Percentiles rank a stretch among this genome's conserved stretches.
phyloP scores from a whole-genome alignment of 129 eudicot species.

The Lactuca saligna region DNA sequence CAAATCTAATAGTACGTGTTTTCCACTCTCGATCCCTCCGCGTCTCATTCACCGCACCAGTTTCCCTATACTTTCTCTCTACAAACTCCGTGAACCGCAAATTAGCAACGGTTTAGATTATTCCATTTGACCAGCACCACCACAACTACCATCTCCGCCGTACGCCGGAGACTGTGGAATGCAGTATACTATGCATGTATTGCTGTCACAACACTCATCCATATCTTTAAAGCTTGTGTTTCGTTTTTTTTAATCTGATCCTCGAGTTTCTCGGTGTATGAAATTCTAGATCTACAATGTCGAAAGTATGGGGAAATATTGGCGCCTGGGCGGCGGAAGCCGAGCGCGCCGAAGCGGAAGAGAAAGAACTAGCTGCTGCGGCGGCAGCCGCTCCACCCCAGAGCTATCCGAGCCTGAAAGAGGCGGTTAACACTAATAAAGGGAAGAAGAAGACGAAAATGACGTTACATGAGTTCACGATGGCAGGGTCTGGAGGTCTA shows the following conservation, averaged over 20 bases:
- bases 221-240: not conserved
- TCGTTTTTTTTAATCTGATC: not conserved
- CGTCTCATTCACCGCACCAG: not conserved
- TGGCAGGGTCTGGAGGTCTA: constrained; percentile 21
- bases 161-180: constrained; percentile 28
- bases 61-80: constrained; percentile 12
- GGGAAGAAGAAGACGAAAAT: constrained; percentile 83
- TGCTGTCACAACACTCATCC: not conserved
- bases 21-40: not conserved
- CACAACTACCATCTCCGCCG: constrained; percentile 31
- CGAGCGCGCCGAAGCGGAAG: constrained; percentile 75
- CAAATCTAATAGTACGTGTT: not conserved
- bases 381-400: constrained; percentile 41
- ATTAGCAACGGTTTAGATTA: constrained; percentile 7
- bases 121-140: constrained; percentile 2
- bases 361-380: constrained; percentile 40
- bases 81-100: constrained; percentile 27
- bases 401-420: constrained; percentile 65
- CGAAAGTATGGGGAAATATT: constrained; percentile 77
- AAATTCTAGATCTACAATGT: constrained; percentile 41
- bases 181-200: not conserved
- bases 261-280: not conserved
- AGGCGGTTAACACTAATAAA: constrained; percentile 46
- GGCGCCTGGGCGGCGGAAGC: constrained; percentile 95
- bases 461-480: constrained; percentile 66